Base-by-base conservation (phyloP, 371 early-diverging fungal genomes). In the Lichtheimia hyalospora region DNA sequence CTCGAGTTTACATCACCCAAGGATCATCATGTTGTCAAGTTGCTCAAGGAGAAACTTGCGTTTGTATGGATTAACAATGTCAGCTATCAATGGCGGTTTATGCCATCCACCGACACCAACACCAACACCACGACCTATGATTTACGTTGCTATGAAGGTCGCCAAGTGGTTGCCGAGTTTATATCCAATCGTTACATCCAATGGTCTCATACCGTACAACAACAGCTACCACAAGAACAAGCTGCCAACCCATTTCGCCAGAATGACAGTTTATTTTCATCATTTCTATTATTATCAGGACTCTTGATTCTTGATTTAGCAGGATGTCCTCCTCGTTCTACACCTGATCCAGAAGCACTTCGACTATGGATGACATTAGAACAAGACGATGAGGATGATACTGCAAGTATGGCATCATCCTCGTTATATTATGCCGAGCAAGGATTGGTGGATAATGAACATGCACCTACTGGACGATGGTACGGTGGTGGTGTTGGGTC, bases 271-370 rank as follows among this genome's bases (percentile, higher is more conserved):
- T 8, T 34, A 34, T 62, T 64, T 20, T 60, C 61, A 14, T 63
- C 73, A 1, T 54, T 73, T 21, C 51, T 75, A 13, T 49, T 75
- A n/a, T 40, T 69, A 4, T 63, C 70, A 16, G 71, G 73, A 12
- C 59, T 72, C 8, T 48, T 74, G 10, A 60, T 74, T 16, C 49
- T 68, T 52, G 64, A 72, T 34, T 34, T 34, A 10, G 34, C 34
- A 34, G 34, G 34, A 34, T 34, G 34, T 34, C 34, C 34, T 8
- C 34, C 34, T 8, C 34, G 34, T 4, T 34, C 34, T 34, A 34
- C 34, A 34, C 34, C 34, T 1, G 34, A 34, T 8, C 34, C 34
- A 4, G 34, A 34, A 34, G 34, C 34, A 4, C 34, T 34, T 34
- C 8, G 5, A 34, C 2, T 34, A 34, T 34, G 34, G 34, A 34